Percentiles rank a stretch among this genome's conserved stretches.
Evolutionary conservation across 2,329 filamentous ascomycete genomes (phyloP).

Genomic region (Colletotrichum eremochloae): DNA sequence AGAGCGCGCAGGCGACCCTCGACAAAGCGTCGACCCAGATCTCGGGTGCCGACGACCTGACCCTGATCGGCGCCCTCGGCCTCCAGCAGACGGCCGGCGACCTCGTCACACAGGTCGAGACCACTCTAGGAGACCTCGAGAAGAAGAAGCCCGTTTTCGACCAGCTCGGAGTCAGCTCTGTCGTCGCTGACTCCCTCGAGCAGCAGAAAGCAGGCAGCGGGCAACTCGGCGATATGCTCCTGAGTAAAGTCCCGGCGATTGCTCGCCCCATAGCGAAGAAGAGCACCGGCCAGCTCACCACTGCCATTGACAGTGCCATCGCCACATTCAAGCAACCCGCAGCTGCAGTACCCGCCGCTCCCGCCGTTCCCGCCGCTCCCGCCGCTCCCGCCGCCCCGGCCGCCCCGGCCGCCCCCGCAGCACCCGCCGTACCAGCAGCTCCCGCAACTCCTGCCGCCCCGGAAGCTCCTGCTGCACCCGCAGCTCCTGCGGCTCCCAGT

Average conservation of each 20-base stretch:
- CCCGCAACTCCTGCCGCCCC: not conserved
- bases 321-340: constrained; percentile 16
- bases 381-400: not conserved
- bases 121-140: constrained; percentile 33
- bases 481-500: not conserved
- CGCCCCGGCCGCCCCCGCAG: not conserved
- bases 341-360: not conserved
- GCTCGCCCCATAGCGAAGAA: constrained; percentile 38
- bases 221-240: constrained; percentile 19
- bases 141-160: constrained; percentile 39
- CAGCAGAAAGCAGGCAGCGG: constrained; percentile 30
- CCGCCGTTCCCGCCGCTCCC: not conserved
- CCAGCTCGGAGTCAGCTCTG: constrained; percentile 32
- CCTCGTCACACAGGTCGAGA: constrained; percentile 23
- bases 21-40: constrained; percentile 19
- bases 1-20: constrained; percentile 22
- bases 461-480: not conserved
- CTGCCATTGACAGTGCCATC: constrained; percentile 33
- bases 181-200: constrained; percentile 24
- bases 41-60: constrained; percentile 17
- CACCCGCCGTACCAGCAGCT: not conserved
- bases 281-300: constrained; percentile 31
- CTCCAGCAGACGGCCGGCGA: constrained; percentile 34
- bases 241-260: constrained; percentile 32
- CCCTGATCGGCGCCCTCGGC: constrained; percentile 31